A percentile compares a stretch with the other conserved stretches of the same genome.
Conservation (phyloP, 257 asterid genomes). For the Ligustrum vulgare region DNA sequence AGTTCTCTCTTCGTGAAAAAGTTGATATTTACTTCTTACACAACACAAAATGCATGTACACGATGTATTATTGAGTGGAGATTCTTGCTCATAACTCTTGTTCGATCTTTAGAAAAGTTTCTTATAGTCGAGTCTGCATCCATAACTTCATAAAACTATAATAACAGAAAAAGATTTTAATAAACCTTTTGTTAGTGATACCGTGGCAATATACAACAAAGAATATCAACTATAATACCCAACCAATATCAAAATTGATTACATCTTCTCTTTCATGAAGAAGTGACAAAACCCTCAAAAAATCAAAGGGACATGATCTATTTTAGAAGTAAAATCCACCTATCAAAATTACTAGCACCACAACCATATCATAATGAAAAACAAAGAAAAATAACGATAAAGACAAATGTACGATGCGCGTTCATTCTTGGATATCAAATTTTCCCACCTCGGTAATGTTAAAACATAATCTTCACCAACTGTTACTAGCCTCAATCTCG, state of each 20-base stretch:
- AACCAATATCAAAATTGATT: slow-evolving; percentile 37
- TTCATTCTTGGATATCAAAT: neutral
- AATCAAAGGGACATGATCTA: slow-evolving; percentile 1
- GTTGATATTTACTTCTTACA: too few relatives aligned
- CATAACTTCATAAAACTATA: neutral
- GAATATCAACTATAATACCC: neutral
- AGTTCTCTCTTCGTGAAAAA: too few relatives aligned
- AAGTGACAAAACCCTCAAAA: slow-evolving; percentile 17
- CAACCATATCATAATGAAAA: slow-evolving; percentile 25
- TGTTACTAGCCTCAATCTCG: slow-evolving; percentile 1
- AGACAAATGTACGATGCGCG: slow-evolving; percentile 19
- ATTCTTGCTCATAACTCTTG: neutral
- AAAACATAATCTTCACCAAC: slow-evolving; percentile 6
- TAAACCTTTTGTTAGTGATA: neutral
- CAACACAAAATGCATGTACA: too few relatives aligned
- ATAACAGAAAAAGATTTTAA: neutral
- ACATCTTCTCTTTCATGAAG: slow-evolving; percentile 16
- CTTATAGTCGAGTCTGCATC: too few relatives aligned
- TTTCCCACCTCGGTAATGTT: slow-evolving; percentile 6
- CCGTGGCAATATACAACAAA: neutral
- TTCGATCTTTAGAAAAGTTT: neutral
- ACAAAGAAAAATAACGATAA: neutral
- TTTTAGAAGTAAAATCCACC: slow-evolving; percentile 18
- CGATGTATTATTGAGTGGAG: too few relatives aligned
- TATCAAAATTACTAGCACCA: slow-evolving; percentile 18